phyloP scores from a whole-genome alignment of 2,329 filamentous ascomycete genomes.

The Aspergillus brunneoviolaceus region DNA sequence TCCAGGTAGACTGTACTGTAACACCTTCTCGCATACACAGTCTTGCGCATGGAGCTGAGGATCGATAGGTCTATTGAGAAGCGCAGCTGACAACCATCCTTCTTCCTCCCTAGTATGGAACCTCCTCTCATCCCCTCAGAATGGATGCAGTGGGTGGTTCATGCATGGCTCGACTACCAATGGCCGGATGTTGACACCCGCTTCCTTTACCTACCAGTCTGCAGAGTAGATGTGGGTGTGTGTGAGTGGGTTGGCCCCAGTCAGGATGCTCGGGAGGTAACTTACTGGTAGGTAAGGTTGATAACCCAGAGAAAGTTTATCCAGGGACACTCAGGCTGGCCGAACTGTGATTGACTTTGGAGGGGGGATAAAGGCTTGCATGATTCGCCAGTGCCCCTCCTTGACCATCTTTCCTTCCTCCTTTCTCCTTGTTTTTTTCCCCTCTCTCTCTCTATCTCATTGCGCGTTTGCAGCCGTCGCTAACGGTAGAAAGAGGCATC shows the following conservation, averaged over 20 bases:
- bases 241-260: not conserved
- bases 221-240: not conserved
- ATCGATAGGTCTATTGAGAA: conserved; percentile 21
- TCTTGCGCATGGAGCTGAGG: conserved; percentile 5
- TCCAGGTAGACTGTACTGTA: not conserved
- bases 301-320: conserved; percentile 12
- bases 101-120: conserved; percentile 3
- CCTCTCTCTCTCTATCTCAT: not conserved
- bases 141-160: conserved; percentile 12
- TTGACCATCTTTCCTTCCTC: not conserved
- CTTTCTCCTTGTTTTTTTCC: not conserved
- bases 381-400: not conserved
- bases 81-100: conserved; percentile 14
- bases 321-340: not conserved
- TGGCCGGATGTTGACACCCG: conserved; percentile 2
- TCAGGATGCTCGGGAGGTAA: conserved; percentile 1
- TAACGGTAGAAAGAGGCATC: conserved; percentile 13
- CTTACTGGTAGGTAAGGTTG: conserved; percentile 3
- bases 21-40: not conserved
- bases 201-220: not conserved
- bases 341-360: conserved; percentile 2
- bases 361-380: not conserved
- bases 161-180: conserved; percentile 13
- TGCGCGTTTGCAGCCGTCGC: conserved; percentile 4
- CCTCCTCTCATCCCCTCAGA: conserved; percentile 1